Evolutionary conservation across 768 basidiomycete species (phyloP), one percentile per base, ranked within the genome.

Genomic region (Termitomyces sp.): DNA sequence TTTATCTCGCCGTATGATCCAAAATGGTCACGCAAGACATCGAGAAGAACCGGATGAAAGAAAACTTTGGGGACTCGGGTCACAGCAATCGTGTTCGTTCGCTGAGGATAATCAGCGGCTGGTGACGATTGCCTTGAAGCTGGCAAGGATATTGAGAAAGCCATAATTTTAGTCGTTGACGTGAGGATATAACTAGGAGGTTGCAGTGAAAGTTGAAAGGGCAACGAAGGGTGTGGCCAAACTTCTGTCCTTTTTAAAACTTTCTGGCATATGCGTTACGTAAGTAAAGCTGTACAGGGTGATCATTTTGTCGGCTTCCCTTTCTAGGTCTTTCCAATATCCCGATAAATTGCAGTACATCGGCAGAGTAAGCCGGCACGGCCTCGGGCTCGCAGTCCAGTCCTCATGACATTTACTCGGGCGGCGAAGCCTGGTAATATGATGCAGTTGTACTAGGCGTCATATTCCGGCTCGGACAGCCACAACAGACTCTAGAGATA

Each of bases 81-180:
- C 47, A 98, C 79, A 40, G 93, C 79, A 30, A 98, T 75, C 0
- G 94, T 90, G 70, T 98, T 98, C 32, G 94, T 96, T 15, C 64
- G 64, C 48, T 66, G 59, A 40, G 52, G 30, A 54, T 52, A 61
- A 43, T 48, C 67, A 56, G 61, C 58, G 37, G 63, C 58, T 19
- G 60, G 59, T n/a, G 61, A 57, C 19, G 63, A 62, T 42, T 51
- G 43, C 41, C 55, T 55, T 2, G 58, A 62, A 8, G 61, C 44
- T 28, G 63, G 65, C 14, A 60, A 15, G 32, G 63, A 62, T 14
- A 61, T 56, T 3, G 61, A 57, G 32, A 56, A 57, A 28, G 49
- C 44, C 58, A 61, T 63, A 6, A 10, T 45, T 10, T 24, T 48
- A 12, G 21, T 34, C 14, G 12, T 32, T 1, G 21, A 46, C 1